Conservation (phyloP, 2,329 filamentous ascomycete species). For the Cladophialophora carrionii region DNA sequence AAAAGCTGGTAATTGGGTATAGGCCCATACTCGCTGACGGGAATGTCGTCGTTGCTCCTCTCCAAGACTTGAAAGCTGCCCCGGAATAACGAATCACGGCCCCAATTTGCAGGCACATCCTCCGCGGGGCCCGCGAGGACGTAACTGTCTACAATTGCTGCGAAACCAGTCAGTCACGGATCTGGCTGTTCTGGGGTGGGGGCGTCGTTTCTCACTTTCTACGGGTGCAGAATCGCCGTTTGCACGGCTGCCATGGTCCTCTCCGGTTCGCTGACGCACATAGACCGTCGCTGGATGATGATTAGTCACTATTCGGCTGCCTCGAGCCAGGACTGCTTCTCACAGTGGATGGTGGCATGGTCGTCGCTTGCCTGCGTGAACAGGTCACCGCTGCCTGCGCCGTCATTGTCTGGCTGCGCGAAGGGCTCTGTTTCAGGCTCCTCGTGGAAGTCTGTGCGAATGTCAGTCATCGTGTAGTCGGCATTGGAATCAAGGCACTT, state of each 20-base stretch:
- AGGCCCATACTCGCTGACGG: no score
- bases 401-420: background rate
- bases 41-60: background rate
- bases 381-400: background rate
- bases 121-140: background rate
- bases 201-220: background rate
- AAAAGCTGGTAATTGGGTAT: background rate
- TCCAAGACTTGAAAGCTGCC: background rate
- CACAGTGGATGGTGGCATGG: background rate
- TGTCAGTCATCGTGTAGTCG: background rate
- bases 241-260: no score
- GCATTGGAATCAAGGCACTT: background rate
- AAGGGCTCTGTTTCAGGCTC: background rate
- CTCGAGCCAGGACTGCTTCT: background rate
- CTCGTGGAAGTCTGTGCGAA: background rate
- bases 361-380: background rate
- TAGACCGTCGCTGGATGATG: background rate
- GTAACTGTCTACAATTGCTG: background rate
- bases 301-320: background rate
- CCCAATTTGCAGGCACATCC: background rate
- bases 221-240: no score
- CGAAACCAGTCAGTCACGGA: background rate
- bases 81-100: background rate
- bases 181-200: background rate
- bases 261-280: background rate